Base-by-base conservation (phyloP, 306 rosid genomes). In the Quercus mongolica region DNA sequence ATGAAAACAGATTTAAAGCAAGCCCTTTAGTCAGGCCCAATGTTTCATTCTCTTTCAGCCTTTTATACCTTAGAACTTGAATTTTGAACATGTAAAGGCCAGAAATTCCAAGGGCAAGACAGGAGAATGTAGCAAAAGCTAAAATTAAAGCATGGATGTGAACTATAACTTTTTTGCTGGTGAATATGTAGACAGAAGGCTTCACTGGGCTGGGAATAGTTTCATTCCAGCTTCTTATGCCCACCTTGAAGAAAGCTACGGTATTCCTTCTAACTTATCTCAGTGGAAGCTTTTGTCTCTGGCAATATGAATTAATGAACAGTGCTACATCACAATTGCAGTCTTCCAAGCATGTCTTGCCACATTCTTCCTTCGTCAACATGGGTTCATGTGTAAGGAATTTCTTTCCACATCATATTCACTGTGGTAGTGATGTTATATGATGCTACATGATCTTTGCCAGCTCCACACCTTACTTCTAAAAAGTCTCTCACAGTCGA, bases 211-310 rank as follows among this genome's bases (percentile, higher is more conserved):
- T 9, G 51, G 51, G 14, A 2, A 44, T 0, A 2, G 51, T 44
- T 44, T 44, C 51, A 11, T 44, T 44, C 51, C 13, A 11, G 51
- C 51, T 44, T 44, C 51, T 44, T 2, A 2, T 2, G 14, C 25
- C 9, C 28, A 69, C 74, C 55, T 41, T 69, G 54, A 69, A 26
- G 17, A 69, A 14, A 69, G 23, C 74, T 41, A 2, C n/a, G 0
- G 56, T 18, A 17, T 12, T 13, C 5, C 6, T 11, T 65, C 7
- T 65, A 6, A 63, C 77, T 13, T 11, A 74, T 41, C 68, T 67
- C 11, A 80, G 61, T 5, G 83, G 79, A 4, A 65, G 69, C 52
- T 49, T 80, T 23, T 55, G 57, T 25, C 74, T 80, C 4, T 46
- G 2, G 79, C 79, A 80, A 18, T 1, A 3, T 0, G 0, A 1